Conservation (phyloP, 805 yeast genomes). For the Grigorovia humatica region DNA sequence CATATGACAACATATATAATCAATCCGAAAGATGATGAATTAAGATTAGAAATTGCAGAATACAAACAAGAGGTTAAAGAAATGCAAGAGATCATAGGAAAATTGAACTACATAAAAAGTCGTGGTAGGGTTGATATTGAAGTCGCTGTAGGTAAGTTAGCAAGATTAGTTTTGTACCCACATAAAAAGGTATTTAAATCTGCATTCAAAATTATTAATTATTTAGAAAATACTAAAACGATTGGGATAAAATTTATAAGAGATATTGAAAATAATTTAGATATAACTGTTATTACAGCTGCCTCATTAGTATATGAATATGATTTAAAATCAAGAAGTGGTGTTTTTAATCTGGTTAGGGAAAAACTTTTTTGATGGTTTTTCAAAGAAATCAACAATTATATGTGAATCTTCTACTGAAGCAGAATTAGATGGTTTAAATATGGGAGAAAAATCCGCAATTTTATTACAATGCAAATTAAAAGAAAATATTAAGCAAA, state of each 20-base stretch:
- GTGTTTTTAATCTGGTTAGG: neutral
- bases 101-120: constrained; percentile 1
- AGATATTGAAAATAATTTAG: neutral
- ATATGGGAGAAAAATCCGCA: constrained; percentile 1
- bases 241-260: neutral
- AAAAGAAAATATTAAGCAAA: neutral
- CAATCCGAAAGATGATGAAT: neutral
- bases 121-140: constrained; percentile 4
- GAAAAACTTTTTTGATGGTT: neutral
- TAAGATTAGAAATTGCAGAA: neutral
- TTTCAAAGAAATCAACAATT: constrained; percentile 1
- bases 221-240: neutral
- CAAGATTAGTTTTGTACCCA: constrained; percentile 1
- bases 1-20: neutral
- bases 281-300: neutral
- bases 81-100: constrained; percentile 2
- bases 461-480: neutral
- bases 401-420: neutral
- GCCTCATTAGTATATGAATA: constrained; percentile 1
- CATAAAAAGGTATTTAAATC: neutral
- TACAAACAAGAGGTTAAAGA: neutral
- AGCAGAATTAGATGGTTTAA: constrained; percentile 1
- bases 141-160: constrained; percentile 1
- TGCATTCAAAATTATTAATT: neutral
- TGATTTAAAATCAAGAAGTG: constrained; percentile 1